Conservation (phyloP, 495 filamentous ascomycete genomes). For the Penicillium coprophilum region DNA sequence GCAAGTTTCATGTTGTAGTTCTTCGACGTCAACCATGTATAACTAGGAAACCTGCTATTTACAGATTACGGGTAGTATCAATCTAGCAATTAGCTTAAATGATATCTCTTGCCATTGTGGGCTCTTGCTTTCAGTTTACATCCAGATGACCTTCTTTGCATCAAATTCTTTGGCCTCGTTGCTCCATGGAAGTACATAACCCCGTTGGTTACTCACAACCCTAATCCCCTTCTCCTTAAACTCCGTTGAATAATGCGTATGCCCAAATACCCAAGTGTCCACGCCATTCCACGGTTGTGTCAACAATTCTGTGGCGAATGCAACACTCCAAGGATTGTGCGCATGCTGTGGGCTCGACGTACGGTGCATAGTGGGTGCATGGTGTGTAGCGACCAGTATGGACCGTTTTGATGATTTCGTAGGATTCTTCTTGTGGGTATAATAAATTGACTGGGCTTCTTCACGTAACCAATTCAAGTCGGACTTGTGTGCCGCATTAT, state of each 20-base stretch:
- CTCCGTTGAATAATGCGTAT: conserved; percentile 51
- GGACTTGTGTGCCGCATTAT: conserved; percentile 44
- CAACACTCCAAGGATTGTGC: conserved; percentile 43
- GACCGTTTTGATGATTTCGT: conserved; percentile 9
- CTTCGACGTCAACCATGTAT: no score
- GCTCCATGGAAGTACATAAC: conserved; percentile 43
- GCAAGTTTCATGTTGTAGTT: no score
- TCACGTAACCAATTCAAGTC: conserved; percentile 48
- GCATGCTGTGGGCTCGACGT: conserved; percentile 46
- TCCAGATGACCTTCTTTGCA: conserved; percentile 23
- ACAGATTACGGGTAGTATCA: no score
- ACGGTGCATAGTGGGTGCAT: conserved; percentile 48
- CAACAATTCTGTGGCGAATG: conserved; percentile 55
- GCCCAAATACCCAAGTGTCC: conserved; percentile 54
- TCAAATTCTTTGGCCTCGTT: conserved; percentile 22
- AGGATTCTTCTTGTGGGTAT: no score
- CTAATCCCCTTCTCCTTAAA: conserved; percentile 39
- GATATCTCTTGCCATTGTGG: no score
- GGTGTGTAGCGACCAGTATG: conserved; percentile 54
- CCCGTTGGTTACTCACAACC: conserved; percentile 55
- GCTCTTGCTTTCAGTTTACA: no score
- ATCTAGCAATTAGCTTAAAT: no score
- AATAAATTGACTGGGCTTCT: conserved; percentile 40
- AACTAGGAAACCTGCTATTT: no score
- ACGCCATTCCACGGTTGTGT: conserved; percentile 18